phyloP scores from a whole-genome alignment of 768 basidiomycete genomes.

The Vararia minispora region DNA sequence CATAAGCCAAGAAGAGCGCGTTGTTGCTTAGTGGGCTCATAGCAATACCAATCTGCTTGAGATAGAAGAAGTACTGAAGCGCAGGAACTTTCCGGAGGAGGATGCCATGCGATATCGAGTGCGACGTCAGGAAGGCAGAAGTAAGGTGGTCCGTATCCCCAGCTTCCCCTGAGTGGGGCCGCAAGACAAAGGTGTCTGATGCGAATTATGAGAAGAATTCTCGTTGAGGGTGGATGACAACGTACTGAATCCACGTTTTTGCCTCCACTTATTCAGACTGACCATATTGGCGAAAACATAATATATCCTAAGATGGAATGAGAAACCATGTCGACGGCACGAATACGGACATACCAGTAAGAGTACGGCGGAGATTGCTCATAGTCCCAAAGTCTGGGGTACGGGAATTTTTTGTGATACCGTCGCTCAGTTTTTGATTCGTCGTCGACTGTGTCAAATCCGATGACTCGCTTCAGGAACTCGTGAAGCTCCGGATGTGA shows the following conservation, averaged over 20 bases:
- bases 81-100: conserved; percentile 95
- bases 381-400: conserved; percentile 83
- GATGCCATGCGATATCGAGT: conserved; percentile 99
- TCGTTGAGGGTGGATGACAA: conserved; percentile 8
- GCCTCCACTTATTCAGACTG: conserved; percentile 89
- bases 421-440: conserved; percentile 90
- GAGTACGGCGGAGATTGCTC: conserved; percentile 88
- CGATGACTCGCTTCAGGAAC: conserved; percentile 89
- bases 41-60: conserved; percentile 96
- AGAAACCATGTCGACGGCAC: conserved; percentile 4
- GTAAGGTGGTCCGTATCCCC: conserved; percentile 97
- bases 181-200: conserved; percentile 91
- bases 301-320: conserved; percentile 55
- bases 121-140: conserved; percentile 90
- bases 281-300: conserved; percentile 98
- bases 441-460: conserved; percentile 98
- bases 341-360: conserved; percentile 59
- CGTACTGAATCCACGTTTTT: conserved; percentile 82
- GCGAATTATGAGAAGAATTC: background rate
- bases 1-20: conserved; percentile 91
- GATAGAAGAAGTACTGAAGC: conserved; percentile 92
- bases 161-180: conserved; percentile 96
- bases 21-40: conserved; percentile 99
- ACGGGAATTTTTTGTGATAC: conserved; percentile 89
- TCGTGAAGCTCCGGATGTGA: conserved; percentile 91